phyloP scores from a whole-genome alignment of 768 basidiomycete genomes.

The Trametes meyenii region DNA sequence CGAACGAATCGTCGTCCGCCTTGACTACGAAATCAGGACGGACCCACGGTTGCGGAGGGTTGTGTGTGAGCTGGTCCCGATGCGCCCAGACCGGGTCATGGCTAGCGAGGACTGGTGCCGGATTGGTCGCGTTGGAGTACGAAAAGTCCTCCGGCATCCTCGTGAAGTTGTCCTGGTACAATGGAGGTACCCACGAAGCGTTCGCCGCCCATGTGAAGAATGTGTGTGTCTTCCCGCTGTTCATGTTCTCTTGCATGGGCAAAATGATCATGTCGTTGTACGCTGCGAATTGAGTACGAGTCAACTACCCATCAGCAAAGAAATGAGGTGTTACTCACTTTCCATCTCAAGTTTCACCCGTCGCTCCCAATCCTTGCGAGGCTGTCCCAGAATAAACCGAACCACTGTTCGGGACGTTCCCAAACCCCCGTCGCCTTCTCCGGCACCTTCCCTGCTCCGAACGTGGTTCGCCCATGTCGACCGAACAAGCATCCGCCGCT shows the following conservation, averaged over 20 bases:
- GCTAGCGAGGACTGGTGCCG: conserved; percentile 60
- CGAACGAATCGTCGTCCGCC: conserved; percentile 93
- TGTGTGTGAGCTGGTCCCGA: conserved; percentile 47
- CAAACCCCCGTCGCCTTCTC: conserved; percentile 63
- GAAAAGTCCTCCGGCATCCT: conserved; percentile 55
- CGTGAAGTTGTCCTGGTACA: conserved; percentile 53
- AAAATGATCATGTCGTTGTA: conserved; percentile 87
- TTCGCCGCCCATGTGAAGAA: conserved; percentile 93
- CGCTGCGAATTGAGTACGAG: conserved; percentile 44
- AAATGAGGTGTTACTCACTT: conserved; percentile 54
- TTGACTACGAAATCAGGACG: conserved; percentile 92
- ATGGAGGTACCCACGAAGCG: conserved; percentile 88
- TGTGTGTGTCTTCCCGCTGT: conserved; percentile 87
- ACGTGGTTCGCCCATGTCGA: conserved; percentile 88
- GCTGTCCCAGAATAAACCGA: conserved; percentile 87
- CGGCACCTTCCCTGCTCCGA: conserved; percentile 75
- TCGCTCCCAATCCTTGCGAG: conserved; percentile 76
- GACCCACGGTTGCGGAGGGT: conserved; percentile 62
- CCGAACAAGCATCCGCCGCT: conserved; percentile 85
- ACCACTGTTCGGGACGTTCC: conserved; percentile 86
- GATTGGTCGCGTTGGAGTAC: conserved; percentile 61
- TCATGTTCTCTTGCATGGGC: conserved; percentile 93
- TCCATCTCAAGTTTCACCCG: conserved; percentile 88
- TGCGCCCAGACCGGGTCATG: conserved; percentile 71
- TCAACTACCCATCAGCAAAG: background rate